Percentiles rank a stretch among this genome's conserved stretches.
Conservation (phyloP, 768 basidiomycete genomes). For the Cystobasidium onofrii region DNA sequence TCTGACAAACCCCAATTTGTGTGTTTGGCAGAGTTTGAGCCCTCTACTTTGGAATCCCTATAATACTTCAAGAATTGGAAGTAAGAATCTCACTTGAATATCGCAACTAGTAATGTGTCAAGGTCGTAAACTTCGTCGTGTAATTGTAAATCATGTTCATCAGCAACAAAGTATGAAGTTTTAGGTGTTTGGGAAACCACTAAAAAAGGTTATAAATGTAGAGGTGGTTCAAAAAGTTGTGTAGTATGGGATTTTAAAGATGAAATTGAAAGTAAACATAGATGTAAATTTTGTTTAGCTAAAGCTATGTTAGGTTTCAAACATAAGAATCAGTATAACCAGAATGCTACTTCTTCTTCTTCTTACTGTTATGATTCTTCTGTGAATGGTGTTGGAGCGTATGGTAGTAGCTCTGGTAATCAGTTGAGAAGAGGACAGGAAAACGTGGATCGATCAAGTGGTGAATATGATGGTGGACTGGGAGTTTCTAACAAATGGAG, state of each 20-base stretch:
- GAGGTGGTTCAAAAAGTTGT: not conserved
- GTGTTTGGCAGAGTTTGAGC: no score
- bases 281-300: not conserved
- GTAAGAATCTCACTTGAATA: no score
- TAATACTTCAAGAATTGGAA: no score
- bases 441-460: no score
- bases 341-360: no score
- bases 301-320: not conserved
- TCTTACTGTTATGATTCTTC: no score
- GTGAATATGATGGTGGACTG: no score
- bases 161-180: not conserved
- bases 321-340: not conserved
- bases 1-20: no score
- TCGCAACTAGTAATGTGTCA: not conserved
- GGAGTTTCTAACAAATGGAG: no score
- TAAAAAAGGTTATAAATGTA: not conserved
- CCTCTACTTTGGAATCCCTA: no score
- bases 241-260: not conserved
- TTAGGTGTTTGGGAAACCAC: not conserved
- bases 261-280: not conserved
- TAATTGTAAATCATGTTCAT: not conserved
- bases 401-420: not conserved
- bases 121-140: not conserved
- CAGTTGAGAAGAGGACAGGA: no score
- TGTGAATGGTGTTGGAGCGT: no score